Base-by-base conservation (phyloP, 1,284 basidiomycete species). In the Wolfiporia cocos region DNA sequence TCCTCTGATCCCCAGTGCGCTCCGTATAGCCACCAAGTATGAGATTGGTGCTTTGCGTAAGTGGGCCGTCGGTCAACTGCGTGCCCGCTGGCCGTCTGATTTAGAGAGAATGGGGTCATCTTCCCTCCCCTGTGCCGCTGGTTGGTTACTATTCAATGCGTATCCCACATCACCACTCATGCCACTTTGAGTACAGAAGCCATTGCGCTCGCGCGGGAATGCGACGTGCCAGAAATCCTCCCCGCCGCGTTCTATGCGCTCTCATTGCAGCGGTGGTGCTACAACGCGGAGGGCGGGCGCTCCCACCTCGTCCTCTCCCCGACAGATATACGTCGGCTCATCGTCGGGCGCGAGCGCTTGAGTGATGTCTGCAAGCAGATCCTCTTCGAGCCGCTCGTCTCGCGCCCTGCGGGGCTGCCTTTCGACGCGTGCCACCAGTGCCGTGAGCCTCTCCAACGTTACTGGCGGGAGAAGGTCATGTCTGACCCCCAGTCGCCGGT, bases 11-110 rank as follows among this genome's bases (percentile, higher is more conserved):
- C 48, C 57, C 1, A 48, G 58, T 12, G 51, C 55, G 10, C 50
- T 67, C 11, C 52, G 62, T n/a, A 59, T 67, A 39, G 49, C 58
- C 5, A 65, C 62, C 3, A 66, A 67, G 42, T 65, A 68, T 39
- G 62, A 63, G 14, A 58, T 65, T 20, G 6, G 42, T 20, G 50
- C 43, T 7, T 47, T 67, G 19, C 55, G 58, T 23, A 43, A 51
- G 12, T 63, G 59, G 56, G 54, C 52, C 5, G 47, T 55, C 31
- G 21, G 42, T 7, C 49, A 60, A 19, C 41, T 65, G 20, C 30
- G 45, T 15, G 47, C 49, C 12, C 53, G 56, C 15, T 68, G 65
- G 63, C 66, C 65, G 14, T 33, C 22, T 24, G 51, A 61, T 11
- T 32, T 62, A 7, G 47, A 50, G 11, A 37, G 51, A 29, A 61